Evolutionary conservation across 2,329 filamentous ascomycete species (phyloP).

Genomic region (Juglanconis sp.): DNA sequence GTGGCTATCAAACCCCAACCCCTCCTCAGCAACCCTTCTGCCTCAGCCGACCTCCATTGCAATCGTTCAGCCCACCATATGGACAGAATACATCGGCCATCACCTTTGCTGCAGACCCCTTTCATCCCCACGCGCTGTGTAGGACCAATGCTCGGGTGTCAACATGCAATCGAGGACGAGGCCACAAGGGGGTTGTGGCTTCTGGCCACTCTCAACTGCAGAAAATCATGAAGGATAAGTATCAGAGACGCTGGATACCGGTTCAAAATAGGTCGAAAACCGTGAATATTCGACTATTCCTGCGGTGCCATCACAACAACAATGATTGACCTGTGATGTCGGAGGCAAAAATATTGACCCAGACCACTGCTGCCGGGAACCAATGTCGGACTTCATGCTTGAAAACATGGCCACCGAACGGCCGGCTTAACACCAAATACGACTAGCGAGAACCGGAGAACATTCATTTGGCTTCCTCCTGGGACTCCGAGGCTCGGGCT

Average conservation of each 20-base stretch:
- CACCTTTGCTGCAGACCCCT: neutral
- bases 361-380: constrained; percentile 1
- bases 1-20: neutral
- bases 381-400: constrained; percentile 22
- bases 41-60: neutral
- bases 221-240: neutral
- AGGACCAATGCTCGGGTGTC: too few relatives aligned
- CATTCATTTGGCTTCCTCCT: constrained; percentile 42
- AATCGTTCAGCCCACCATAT: neutral
- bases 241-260: neutral
- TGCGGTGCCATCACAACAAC: neutral
- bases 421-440: constrained; percentile 5
- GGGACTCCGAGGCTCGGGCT: constrained; percentile 36
- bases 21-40: neutral
- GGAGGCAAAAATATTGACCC: neutral
- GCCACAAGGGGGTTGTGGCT: neutral
- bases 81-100: neutral
- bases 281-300: neutral
- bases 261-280: constrained; percentile 3
- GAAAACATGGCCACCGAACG: constrained; percentile 22
- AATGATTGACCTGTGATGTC: neutral
- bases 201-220: neutral
- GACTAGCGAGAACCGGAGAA: constrained; percentile 25
- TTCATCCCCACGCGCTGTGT: neutral
- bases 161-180: neutral